Base-by-base conservation (phyloP, 2,329 filamentous ascomycete species). In the Epichloe uncinata region DNA sequence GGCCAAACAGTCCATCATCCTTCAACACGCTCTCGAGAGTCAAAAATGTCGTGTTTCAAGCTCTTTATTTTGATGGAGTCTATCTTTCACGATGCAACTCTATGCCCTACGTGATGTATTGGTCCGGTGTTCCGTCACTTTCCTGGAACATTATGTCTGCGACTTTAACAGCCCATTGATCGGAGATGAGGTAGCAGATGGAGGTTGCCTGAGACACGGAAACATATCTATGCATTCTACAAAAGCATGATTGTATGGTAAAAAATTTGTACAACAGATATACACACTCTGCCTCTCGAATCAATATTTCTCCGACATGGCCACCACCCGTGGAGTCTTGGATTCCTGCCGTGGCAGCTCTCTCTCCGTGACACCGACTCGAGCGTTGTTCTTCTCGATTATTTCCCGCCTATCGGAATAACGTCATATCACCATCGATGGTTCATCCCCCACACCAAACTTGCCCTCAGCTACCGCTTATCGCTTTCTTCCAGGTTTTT, bases 401-500 rank as follows among this genome's bases (percentile, higher is more conserved):
- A 12, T 34, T 42, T 20, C 7, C 34, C 30, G 45, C 35, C 12
- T 38, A 38, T 40, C 15, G 20, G 18, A 5, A 20, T 5, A 7
- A 33, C 20, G 15, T n/a, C 11, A 33, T 4, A n/a, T 12, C 16
- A 13, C 37, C 22, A 22, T 30, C 22, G 34, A 6, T 33, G 16
- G 30, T 42, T 26, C 38, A 4, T 16, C 38, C 26, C 16, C 16
- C 8, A 16, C 18, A 20, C 12, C 11, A 18, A 16, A 15, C 4
- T 12, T 11, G 40, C 5, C 8, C 8, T 36, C n/a, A 11, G 18
- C 16, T 8, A 34, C 34, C 18, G 40, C 16, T 58, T 59, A 64
- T 60, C 62, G 61, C 54, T 57, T 66, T 56, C 58, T 66, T 52
- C 58, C 58, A 4, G 57, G 50, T 9, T 54, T 60, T 22, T 60